Base-by-base conservation (phyloP, 805 yeast genomes). In the Ogataea henricii region DNA sequence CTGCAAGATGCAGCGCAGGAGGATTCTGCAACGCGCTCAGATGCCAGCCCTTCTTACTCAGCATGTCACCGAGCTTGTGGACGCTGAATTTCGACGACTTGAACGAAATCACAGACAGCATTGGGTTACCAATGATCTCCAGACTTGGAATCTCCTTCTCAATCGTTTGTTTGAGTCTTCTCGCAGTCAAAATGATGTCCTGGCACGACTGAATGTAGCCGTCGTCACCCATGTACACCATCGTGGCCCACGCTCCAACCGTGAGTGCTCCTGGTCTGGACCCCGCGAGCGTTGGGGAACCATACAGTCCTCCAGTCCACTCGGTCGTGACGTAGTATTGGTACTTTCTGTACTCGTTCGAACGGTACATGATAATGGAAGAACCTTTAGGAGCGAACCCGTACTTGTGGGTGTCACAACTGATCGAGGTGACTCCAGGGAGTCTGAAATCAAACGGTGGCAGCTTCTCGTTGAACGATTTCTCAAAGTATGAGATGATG, bases 331-430 rank as follows among this genome's bases (percentile, higher is more conserved):
- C 77, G 65, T 84, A 94, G 67, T 94, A 92, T 69, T 94, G 99
- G 59, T 85, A 77, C 55, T 78, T 77, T 48, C 99, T 76, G 47
- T 89, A 75, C 48, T 78, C 76, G 0, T 77, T 58, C 51, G 76
- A 69, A 40, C 97, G 78, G 67, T 94, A 94, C 96, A 94, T 85
- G 58, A 94, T 86, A 20, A 92, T 78, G 1, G 96, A 89, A 0
- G 96, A 85, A 8, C 99, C 99, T 68, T 92, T 92, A 33, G 99
- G 99, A 7, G 98, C 97, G 74, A 92, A 94, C 1, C 98, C 99
- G 63, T 92, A 92, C 67, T 92, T 92, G 73, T 92, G 99, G n/a
- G 99, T 92, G 65, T 92, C 99, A 69, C 98, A 94, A n/a, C 96
- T 88, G 48, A 92, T 92, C 2, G 97, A 90, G 0, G 98, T 94